Evolutionary conservation across 257 asterid genomes (phyloP), one percentile per base, ranked within the genome.

Genomic region (Nicotiana undulata): DNA sequence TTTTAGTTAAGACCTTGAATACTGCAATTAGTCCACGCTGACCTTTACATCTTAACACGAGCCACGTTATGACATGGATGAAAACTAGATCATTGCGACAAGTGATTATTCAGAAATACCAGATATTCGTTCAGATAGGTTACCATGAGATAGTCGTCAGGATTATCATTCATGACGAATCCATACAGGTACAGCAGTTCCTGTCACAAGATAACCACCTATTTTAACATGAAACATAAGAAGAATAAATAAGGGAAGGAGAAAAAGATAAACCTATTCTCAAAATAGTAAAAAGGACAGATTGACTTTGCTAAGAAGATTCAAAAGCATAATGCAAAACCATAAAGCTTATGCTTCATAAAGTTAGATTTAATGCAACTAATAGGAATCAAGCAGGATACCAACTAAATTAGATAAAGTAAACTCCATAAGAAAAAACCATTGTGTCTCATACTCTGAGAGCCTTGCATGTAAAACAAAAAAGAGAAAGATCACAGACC

Each of bases 71-170:
- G 56, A 37, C 34, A 63, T 80, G 37, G 18, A 76, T 53, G 34
- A 67, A 29, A 58, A 61, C 49, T 9, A 29, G 61, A 46, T 77
- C 66, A 26, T 17, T 16, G 63, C n/a, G 70, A 59, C 44, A 37
- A 4, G 20, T 53, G 52, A 72, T 72, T 60, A 72, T 46, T 46
- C 60, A 44, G 24, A 46, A 51, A 13, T 72, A 46, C 6, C 20
- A 40, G 0, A 24, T 12, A 44, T 44, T 72, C 9, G 4, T 72
- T 8, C n/a, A 22, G 8, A 46, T 68, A 80, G 82, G 49, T 85
- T 89, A 92, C 98, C 99, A 96, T 94, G 76, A 96, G 95, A 87
- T 90, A 91, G 93, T 93, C 97, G 81, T 94, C 94, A 53, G 98
- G 92, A 86, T 94, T 96, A 79, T 94, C 93, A 81, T 86, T 81